A percentile compares a stretch with the other conserved stretches of the same genome.
Conservation (phyloP, 2,329 filamentous ascomycete genomes). For the Epichloe typhina region DNA sequence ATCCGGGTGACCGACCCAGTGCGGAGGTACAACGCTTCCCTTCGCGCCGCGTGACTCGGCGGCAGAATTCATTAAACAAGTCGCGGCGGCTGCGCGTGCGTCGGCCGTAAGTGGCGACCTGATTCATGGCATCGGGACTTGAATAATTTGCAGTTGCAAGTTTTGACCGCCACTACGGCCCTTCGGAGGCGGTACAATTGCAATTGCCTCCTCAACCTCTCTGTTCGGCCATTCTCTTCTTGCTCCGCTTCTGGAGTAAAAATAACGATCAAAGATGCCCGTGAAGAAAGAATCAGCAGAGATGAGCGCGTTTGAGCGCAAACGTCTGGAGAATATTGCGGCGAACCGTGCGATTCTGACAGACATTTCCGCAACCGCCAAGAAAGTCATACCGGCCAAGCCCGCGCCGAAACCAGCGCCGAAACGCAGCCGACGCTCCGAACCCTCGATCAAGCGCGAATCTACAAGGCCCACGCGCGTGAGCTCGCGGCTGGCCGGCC, state of each 20-base stretch:
- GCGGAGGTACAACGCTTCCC: no score
- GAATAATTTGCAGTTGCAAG: not conserved
- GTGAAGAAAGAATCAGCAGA: slow-evolving; percentile 27
- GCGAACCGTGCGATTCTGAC: slow-evolving; percentile 72
- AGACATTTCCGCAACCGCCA: slow-evolving; percentile 59
- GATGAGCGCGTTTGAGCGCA: slow-evolving; percentile 76
- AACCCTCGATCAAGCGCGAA: slow-evolving; percentile 33
- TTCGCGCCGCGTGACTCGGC: slow-evolving; percentile 10
- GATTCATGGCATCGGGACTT: not conserved
- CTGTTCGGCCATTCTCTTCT: not conserved
- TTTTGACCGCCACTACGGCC: not conserved
- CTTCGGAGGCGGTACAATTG: no score
- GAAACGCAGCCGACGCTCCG: slow-evolving; percentile 18
- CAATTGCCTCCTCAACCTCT: no score
- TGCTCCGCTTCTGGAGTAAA: no score
- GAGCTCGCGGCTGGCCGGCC: slow-evolving; percentile 44
- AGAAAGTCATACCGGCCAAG: slow-evolving; percentile 48
- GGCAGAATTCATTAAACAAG: slow-evolving; percentile 6
- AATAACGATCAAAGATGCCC: slow-evolving; percentile 25
- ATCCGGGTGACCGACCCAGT: not conserved
- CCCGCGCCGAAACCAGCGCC: slow-evolving; percentile 34
- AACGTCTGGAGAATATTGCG: slow-evolving; percentile 74
- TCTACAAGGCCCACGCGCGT: slow-evolving; percentile 37
- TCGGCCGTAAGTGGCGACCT: not conserved
- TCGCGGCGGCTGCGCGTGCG: not conserved